Evolutionary conservation across 2,329 filamentous ascomycete species (phyloP), one percentile per base, ranked within the genome.

Genomic region (Colletotrichum shisoi): DNA sequence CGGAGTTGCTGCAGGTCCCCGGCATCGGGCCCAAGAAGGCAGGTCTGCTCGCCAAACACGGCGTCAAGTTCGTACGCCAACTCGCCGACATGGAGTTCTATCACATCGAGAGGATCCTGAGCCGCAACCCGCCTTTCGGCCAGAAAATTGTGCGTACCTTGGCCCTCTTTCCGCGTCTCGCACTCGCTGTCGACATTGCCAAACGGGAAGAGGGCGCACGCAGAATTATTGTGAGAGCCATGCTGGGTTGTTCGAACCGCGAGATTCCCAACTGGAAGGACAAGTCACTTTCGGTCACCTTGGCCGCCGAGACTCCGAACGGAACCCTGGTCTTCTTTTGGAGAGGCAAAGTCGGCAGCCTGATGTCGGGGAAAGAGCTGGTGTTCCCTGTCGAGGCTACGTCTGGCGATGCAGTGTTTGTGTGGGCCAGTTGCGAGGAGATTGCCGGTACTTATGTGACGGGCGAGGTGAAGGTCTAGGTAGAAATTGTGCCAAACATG

Each of bases 41-140:
- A 70, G 85, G 90, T 44, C 95, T 91, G 75, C 83, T 98, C 49
- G 85, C 87, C 3, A 83, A 85, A 45, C 88, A 87, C n/a, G 88
- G 89, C 0, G 85, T 98, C 61, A 87, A 81, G 34, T 91, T 82
- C 5, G 87, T 98, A 6, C 85, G 90, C 48, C 85, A 87, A n/a
- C 80, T 99, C 13, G 86, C 89, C 17, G 78, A 76, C 7, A 83
- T 87, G 15, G 89, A 94, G 42, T 82, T 89, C 31, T 85, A 88
- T 60, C 85, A 87, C 31, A 92, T 99, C 58, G 94, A 98, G 72
- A 85, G 88, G 54, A 79, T 93, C 27, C 76, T 96, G 53, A 90
- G 88, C 70, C 89, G 90, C 61, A 93, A 96, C 71, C 92, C 93
- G 0, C 93, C 94, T 0, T 97, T 91, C 74, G 95, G 94, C 0